These are phyloP conservation scores for Tetrastigma voinierianum DNA, from an alignment of 164 flowering plant genomes.

Conservation along the genomic window DNA sequence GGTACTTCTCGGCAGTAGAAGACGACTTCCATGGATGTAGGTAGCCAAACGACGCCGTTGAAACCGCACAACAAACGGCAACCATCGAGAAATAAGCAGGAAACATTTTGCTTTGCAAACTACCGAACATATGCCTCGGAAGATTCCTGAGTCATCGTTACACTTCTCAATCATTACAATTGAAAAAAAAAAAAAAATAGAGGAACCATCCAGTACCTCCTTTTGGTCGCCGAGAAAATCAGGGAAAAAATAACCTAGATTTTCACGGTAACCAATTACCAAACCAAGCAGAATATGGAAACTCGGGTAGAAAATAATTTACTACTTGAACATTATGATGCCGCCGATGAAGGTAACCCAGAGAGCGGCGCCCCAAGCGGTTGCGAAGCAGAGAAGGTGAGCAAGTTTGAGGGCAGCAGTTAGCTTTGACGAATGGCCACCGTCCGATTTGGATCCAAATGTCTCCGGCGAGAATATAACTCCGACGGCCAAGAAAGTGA, in stretches of 20 bases:
- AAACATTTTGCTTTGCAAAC: slow-evolving; percentile 95
- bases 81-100: slow-evolving; percentile 92
- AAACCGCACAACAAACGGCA: slow-evolving; percentile 61
- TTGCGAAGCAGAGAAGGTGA: slow-evolving; percentile 85
- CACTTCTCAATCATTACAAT: neutral
- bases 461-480: slow-evolving; percentile 85
- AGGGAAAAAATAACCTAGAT: no score
- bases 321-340: slow-evolving; percentile 99
- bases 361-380: slow-evolving; percentile 89
- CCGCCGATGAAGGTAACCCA: slow-evolving; percentile 99
- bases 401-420: slow-evolving; percentile 52
- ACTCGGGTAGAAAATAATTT: neutral
- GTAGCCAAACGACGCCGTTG: slow-evolving; percentile 73
- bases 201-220: no score
- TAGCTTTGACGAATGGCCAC: slow-evolving; percentile 36
- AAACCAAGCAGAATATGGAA: neutral
- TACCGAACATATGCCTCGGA: slow-evolving; percentile 95
- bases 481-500: slow-evolving; percentile 74
- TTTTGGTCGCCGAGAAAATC: no score
- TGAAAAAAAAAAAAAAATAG: neutral
- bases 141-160: slow-evolving; percentile 43
- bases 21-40: slow-evolving; percentile 86
- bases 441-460: slow-evolving; percentile 65
- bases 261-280: slow-evolving; percentile 3
- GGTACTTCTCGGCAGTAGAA: slow-evolving; percentile 66